These are phyloP conservation scores for Echinosphaeria canescens DNA, from an alignment of 2,329 filamentous ascomycete species.

Conservation along the genomic window DNA sequence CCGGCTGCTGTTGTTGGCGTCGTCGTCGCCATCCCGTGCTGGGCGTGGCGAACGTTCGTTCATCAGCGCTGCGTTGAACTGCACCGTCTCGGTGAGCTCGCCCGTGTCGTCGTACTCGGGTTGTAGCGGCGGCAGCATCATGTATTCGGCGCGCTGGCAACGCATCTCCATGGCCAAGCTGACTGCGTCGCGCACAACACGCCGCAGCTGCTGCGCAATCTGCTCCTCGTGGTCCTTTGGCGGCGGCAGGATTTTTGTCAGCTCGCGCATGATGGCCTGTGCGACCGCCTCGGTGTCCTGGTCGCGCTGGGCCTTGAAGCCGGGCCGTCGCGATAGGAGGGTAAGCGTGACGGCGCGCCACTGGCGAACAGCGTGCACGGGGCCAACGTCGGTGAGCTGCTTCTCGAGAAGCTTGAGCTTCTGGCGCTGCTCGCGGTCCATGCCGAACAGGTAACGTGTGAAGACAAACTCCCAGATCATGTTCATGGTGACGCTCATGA, in stretches of 20 bases:
- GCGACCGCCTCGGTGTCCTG: constrained; percentile 93
- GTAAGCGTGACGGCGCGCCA: constrained; percentile 95
- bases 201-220: constrained; percentile 65
- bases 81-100: constrained; percentile 68
- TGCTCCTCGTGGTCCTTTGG: constrained; percentile 61
- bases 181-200: constrained; percentile 75
- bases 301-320: constrained; percentile 66
- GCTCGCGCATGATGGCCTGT: constrained; percentile 67
- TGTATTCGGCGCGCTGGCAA: constrained; percentile 88
- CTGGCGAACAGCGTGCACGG: constrained; percentile 73
- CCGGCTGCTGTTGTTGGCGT: constrained; percentile 47
- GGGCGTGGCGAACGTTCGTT: constrained; percentile 78
- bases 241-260: constrained; percentile 70
- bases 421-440: constrained; percentile 94
- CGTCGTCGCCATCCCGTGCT: constrained; percentile 32
- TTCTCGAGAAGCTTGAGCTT: constrained; percentile 96
- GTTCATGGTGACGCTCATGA: constrained; percentile 97
- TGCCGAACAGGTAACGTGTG: constrained; percentile 91
- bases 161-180: constrained; percentile 93
- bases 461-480: constrained; percentile 99
- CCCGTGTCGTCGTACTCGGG: constrained; percentile 91
- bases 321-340: constrained; percentile 56
- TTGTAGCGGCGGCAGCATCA: constrained; percentile 90
- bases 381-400: constrained; percentile 71
- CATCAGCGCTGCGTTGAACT: constrained; percentile 89